Conservation (phyloP, 2,329 filamentous ascomycete species). For the Ploettnerulaceae sp. region DNA sequence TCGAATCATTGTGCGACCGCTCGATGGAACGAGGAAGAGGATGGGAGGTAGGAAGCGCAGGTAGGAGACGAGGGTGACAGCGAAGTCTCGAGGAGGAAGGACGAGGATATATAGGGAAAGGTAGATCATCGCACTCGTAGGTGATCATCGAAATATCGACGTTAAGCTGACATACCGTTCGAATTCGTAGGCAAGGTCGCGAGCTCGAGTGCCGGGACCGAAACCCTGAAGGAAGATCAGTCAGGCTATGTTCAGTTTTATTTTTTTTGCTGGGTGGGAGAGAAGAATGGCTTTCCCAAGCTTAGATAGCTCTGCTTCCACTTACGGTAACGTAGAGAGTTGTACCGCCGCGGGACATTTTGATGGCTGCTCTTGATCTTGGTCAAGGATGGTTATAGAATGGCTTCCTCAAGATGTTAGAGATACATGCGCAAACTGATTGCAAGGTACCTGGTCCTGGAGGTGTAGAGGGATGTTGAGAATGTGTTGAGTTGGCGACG, state of each 20-base stretch:
- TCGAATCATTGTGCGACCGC: conserved; percentile 34
- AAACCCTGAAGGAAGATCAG: conserved; percentile 56
- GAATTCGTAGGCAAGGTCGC: conserved; percentile 99
- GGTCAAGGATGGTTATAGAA: not conserved
- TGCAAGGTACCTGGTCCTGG: not conserved
- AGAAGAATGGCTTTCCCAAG: conserved; percentile 13
- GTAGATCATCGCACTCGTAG: conserved; percentile 34
- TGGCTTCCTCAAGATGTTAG: not conserved
- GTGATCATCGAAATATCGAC: conserved; percentile 43
- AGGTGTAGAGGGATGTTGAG: not conserved
- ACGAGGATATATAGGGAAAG: conserved; percentile 33
- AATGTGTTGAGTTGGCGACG: not conserved
- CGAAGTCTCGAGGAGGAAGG: conserved; percentile 41
- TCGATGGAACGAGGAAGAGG: conserved; percentile 38
- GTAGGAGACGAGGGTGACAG: conserved; percentile 41
- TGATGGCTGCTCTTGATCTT: conserved; percentile 10
- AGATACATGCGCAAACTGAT: conserved; percentile 1
- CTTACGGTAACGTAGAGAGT: conserved; percentile 85
- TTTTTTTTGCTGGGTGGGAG: not conserved
- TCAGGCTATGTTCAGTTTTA: conserved; percentile 13
- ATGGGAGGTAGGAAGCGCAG: conserved; percentile 36
- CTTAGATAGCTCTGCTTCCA: conserved; percentile 9
- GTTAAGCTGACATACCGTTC: conserved; percentile 89
- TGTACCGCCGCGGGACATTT: conserved; percentile 87
- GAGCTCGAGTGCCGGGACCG: conserved; percentile 95